These are phyloP conservation scores for Pseudogymnoascus pannorum DNA, from an alignment of 2,329 filamentous ascomycete species.

Conservation along the genomic window DNA sequence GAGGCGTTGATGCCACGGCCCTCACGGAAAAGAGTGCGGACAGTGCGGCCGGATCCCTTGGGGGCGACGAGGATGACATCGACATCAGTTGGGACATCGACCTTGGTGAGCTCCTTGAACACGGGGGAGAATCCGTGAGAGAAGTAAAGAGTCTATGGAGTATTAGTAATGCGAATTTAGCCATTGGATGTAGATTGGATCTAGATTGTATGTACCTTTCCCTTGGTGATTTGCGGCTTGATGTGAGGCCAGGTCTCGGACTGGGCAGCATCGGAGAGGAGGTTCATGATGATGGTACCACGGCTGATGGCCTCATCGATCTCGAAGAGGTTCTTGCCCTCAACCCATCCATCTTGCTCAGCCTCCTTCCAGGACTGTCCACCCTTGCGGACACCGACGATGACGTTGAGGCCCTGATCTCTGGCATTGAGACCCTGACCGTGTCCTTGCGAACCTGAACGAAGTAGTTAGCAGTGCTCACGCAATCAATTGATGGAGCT, in stretches of 20 bases:
- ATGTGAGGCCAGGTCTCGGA: conserved; percentile 97
- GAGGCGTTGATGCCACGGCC: conserved; percentile 99
- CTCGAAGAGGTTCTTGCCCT: conserved; percentile 98
- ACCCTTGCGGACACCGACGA: conserved; percentile 96
- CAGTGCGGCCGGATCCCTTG: conserved; percentile 98
- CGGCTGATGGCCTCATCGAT: conserved; percentile 91
- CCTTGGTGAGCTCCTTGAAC: conserved; percentile 99
- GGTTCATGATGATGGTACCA: conserved; percentile 97
- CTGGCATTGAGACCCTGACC: conserved; percentile 99
- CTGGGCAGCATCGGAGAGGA: conserved; percentile 95
- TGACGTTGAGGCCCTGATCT: conserved; percentile 99
- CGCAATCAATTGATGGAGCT: background rate
- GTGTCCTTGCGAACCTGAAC: conserved; percentile 74
- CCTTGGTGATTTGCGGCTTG: conserved; percentile 97
- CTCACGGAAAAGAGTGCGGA: conserved; percentile 97
- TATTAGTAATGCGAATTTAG: conserved; percentile 14
- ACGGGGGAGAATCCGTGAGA: conserved; percentile 99
- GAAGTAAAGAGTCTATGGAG: conserved; percentile 91
- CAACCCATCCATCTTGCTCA: conserved; percentile 92
- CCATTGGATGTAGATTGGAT: background rate
- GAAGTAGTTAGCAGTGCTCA: background rate
- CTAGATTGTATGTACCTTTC: conserved; percentile 64
- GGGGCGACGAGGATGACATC: conserved; percentile 99
- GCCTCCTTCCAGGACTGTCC: conserved; percentile 98
- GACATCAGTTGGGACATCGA: conserved; percentile 90